Evolutionary conservation across 345 rosid species (phyloP).

Genomic region (Microcos paniculata): DNA sequence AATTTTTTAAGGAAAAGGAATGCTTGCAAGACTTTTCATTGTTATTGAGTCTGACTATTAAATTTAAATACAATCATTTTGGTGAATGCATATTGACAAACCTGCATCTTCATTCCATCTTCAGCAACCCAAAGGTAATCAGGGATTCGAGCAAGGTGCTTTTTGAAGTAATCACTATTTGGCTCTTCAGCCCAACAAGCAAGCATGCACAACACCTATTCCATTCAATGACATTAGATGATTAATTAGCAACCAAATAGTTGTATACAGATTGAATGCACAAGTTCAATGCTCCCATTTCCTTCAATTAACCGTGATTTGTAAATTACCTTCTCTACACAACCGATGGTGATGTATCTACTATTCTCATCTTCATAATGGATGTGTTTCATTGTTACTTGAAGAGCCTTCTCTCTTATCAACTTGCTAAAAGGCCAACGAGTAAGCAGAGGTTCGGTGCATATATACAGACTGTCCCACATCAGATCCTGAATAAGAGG

Average conservation of each 20-base stretch:
- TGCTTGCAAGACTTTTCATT: not conserved
- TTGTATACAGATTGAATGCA: not conserved
- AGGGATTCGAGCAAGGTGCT: conserved; percentile 70
- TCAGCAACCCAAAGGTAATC: conserved; percentile 92
- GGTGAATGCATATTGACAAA: conserved; percentile 14
- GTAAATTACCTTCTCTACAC: conserved; percentile 56
- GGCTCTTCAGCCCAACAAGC: conserved; percentile 89
- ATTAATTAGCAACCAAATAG: conserved; percentile 2
- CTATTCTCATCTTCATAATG: conserved; percentile 70
- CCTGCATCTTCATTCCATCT: conserved; percentile 97
- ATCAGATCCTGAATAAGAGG: conserved; percentile 53
- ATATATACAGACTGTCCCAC: conserved; percentile 55
- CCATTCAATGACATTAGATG: not conserved
- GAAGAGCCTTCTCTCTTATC: conserved; percentile 48
- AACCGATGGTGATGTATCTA: conserved; percentile 63
- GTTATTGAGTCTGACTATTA: not conserved
- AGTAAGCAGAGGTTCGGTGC: conserved; percentile 47
- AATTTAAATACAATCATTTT: not conserved
- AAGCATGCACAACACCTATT: conserved; percentile 58
- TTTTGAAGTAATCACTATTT: conserved; percentile 57
- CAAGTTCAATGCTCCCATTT: not conserved
- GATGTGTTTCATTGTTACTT: conserved; percentile 55
- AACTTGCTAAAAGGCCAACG: conserved; percentile 61
- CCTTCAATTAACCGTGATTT: not conserved
- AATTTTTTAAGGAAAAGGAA: not conserved